Percentiles rank a stretch among this genome's conserved stretches.
phyloP scores from a whole-genome alignment of 805 yeast species.

The Wickerhamiella kurtzmanii region DNA sequence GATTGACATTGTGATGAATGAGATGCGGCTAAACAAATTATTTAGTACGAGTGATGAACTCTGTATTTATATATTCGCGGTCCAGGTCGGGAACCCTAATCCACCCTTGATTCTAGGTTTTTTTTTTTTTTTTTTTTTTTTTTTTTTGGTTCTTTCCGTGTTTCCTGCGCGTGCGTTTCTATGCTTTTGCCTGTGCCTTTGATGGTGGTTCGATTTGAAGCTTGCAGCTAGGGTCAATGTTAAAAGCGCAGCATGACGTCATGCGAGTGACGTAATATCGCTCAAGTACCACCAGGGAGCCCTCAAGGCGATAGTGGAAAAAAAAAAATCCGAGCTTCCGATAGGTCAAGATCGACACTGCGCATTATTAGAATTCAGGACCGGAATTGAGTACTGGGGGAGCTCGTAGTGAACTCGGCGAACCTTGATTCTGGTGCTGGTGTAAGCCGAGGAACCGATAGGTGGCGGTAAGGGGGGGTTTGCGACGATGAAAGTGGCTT shows the following conservation, averaged over 20 bases:
- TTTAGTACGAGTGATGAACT: background rate
- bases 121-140: no score
- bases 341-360: background rate
- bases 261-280: background rate
- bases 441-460: no score
- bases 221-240: no score
- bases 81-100: background rate
- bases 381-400: background rate
- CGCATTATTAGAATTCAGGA: background rate
- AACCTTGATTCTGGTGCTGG: no score
- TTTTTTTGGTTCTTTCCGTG: no score
- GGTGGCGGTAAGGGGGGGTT: no score
- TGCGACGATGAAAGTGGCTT: no score
- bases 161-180: no score
- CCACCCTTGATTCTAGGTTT: background rate
- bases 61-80: background rate
- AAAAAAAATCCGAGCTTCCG: background rate
- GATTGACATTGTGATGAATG: slow-evolving; percentile 8
- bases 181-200: no score
- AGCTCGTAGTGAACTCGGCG: no score
- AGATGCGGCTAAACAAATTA: background rate
- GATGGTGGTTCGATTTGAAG: background rate
- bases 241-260: background rate
- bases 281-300: no score
- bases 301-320: background rate